Conservation (phyloP, 2,329 filamentous ascomycete species). For the Fusarium mexicanum region DNA sequence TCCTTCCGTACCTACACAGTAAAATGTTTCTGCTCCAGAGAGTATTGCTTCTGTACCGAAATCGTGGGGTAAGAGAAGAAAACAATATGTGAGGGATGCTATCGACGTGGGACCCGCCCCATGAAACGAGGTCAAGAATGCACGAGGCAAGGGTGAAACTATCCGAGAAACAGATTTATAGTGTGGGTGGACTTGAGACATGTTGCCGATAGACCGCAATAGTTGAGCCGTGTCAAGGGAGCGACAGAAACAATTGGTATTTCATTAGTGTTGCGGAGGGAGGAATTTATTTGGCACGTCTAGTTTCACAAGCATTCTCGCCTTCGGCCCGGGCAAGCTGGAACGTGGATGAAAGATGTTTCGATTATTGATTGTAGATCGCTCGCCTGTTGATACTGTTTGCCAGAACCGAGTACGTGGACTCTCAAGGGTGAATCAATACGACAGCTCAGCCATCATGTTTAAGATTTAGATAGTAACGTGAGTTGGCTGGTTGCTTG, state of each 20-base stretch:
- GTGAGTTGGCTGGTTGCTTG: background rate
- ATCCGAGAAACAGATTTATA: slow-evolving; percentile 12
- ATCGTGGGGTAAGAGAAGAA: slow-evolving; percentile 14
- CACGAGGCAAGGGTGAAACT: slow-evolving; percentile 32
- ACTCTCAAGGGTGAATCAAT: background rate
- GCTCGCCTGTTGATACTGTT: background rate
- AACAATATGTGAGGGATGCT: slow-evolving; percentile 33
- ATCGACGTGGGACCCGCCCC: slow-evolving; percentile 20
- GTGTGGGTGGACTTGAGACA: background rate
- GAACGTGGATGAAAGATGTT: slow-evolving; percentile 17
- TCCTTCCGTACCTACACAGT: slow-evolving; percentile 31
- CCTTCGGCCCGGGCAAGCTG: slow-evolving; percentile 6
- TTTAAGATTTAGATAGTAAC: background rate
- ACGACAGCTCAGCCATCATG: background rate
- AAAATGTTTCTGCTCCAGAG: background rate
- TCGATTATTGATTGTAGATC: background rate
- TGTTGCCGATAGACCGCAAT: slow-evolving; percentile 1
- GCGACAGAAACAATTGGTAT: slow-evolving; percentile 11
- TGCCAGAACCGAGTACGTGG: slow-evolving; percentile 8
- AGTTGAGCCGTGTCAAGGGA: slow-evolving; percentile 1
- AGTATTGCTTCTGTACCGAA: background rate
- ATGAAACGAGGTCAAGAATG: slow-evolving; percentile 31
- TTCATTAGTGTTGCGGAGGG: slow-evolving; percentile 14
- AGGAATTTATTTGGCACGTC: slow-evolving; percentile 1
- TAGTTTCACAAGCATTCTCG: slow-evolving; percentile 2